phyloP scores from a whole-genome alignment of 176 grass and related monocot genomes.

The Oryza brachyantha region DNA sequence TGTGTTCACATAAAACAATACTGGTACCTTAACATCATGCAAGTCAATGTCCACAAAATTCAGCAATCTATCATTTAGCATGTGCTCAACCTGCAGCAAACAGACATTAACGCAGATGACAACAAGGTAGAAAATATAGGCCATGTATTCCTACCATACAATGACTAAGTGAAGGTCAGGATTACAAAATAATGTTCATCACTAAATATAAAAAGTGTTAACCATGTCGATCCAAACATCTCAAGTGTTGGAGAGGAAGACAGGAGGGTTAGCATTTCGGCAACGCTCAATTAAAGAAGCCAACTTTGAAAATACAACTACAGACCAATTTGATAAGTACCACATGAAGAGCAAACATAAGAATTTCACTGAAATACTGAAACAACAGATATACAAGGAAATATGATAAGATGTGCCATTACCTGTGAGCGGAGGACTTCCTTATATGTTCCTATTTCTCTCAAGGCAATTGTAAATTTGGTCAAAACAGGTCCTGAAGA shows the following conservation, averaged over 20 bases:
- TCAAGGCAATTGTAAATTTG: slow-evolving; percentile 95
- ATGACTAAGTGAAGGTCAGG: neutral
- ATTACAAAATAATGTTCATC: slow-evolving; percentile 5
- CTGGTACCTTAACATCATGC: slow-evolving; percentile 85
- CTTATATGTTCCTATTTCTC: slow-evolving; percentile 98
- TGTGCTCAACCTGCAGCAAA: slow-evolving; percentile 77
- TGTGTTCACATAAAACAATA: slow-evolving; percentile 26
- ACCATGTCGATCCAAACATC: neutral
- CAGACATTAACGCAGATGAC: neutral
- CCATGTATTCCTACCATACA: slow-evolving; percentile 8
- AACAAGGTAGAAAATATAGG: slow-evolving; percentile 21
- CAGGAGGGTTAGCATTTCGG: slow-evolving; percentile 16
- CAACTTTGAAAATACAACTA: neutral
- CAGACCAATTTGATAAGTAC: neutral
- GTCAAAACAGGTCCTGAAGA: slow-evolving; percentile 88
- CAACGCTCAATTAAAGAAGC: neutral
- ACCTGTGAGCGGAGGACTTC: slow-evolving; percentile 97
- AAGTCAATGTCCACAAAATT: slow-evolving; percentile 92
- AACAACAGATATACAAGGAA: slow-evolving; percentile 13
- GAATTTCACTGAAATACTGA: neutral
- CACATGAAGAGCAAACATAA: neutral
- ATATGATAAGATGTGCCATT: slow-evolving; percentile 8
- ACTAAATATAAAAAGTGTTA: slow-evolving; percentile 1
- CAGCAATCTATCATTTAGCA: slow-evolving; percentile 89
- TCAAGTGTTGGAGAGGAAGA: neutral